Base-by-base conservation (phyloP, 2,329 filamentous ascomycete genomes). In the Colletotrichum phormii region DNA sequence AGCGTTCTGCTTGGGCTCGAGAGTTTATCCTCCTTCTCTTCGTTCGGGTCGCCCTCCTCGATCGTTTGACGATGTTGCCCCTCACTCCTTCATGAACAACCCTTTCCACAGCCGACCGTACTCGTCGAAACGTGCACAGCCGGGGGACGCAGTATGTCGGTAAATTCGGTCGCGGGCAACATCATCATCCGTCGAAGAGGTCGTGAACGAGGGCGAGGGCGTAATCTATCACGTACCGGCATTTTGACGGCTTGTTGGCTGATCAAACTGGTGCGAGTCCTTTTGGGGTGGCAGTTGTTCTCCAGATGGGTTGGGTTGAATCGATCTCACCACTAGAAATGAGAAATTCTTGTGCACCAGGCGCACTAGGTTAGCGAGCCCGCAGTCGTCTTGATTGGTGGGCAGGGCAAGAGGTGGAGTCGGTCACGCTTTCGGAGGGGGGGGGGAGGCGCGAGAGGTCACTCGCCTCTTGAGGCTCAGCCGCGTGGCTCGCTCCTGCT, bases 201-300 rank as follows among this genome's bases (percentile, higher is more conserved):
- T 53, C 49, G 22, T 42, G 37, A 42, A 18, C 37, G 61, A 67
- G 29, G 13, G 26, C 31, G 15, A 62, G 22, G n/a, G 42, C 26
- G 42, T 49, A 22, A 9, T 11, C 8, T 22, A 60, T 73, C 69
- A 66, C 82, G 73, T 83, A 83, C 82, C 81, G 82, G 82, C 82
- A 83, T 83, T 76, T 81, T 83, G 82, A 82, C 80, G 79, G 81
- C 78, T 81, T 81, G 76, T 75, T 80, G 69, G 79, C 76, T 78
- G 78, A 76, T 79, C 78, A 65, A 76, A 81, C 80, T 81, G 54
- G 81, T 82, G 37, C 80, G 79, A 82, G 79, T 75, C 75, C 75
- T 76, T 76, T 75, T 62, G 63, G 58, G 63, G 49, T 51, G 72
- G 71, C 61, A 73, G 71, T 67, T 71, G 66, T 73, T 61, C 71